Evolutionary conservation across 1,284 basidiomycete species (phyloP).

Genomic region (Sanghuangporus weigelae): DNA sequence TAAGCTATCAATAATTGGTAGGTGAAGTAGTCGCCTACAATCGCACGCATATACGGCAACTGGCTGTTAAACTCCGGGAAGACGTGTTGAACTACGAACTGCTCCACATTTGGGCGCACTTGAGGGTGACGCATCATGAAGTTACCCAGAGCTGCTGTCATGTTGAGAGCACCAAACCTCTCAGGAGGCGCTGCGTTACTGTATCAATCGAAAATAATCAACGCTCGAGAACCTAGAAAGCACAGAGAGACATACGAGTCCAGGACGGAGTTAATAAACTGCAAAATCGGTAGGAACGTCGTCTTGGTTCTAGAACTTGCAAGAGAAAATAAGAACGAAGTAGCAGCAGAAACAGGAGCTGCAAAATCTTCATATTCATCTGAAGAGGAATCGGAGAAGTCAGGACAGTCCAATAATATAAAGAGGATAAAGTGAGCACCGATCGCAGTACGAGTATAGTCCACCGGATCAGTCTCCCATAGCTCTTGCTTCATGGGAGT

Average conservation of each 20-base stretch:
- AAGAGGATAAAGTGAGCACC: slow-evolving; percentile 35
- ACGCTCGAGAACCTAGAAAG: neutral
- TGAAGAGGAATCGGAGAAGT: slow-evolving; percentile 23
- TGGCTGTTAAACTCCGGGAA: slow-evolving; percentile 60
- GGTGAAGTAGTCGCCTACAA: slow-evolving; percentile 44
- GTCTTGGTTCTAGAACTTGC: slow-evolving; percentile 73
- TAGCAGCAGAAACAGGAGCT: slow-evolving; percentile 71
- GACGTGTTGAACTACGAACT: slow-evolving; percentile 69
- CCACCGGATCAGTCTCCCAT: slow-evolving; percentile 76
- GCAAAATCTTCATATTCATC: slow-evolving; percentile 78
- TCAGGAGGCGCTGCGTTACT: slow-evolving; percentile 56
- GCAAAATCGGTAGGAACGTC: slow-evolving; percentile 73
- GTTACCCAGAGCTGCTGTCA: slow-evolving; percentile 68
- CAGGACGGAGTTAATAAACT: slow-evolving; percentile 69
- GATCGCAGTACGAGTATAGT: slow-evolving; percentile 68
- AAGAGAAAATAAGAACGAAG: slow-evolving; percentile 72
- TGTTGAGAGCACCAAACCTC: slow-evolving; percentile 78
- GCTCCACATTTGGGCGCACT: slow-evolving; percentile 70
- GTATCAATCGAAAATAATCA: neutral
- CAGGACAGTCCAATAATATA: neutral
- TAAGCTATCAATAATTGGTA: neutral
- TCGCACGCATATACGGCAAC: slow-evolving; percentile 69
- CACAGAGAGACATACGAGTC: slow-evolving; percentile 44
- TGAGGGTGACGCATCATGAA: slow-evolving; percentile 79
- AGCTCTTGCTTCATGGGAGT: slow-evolving; percentile 58